These are phyloP conservation scores for Pythium utonaiense DNA, from an alignment of 352 stramenopile species.

Conservation along the genomic window DNA sequence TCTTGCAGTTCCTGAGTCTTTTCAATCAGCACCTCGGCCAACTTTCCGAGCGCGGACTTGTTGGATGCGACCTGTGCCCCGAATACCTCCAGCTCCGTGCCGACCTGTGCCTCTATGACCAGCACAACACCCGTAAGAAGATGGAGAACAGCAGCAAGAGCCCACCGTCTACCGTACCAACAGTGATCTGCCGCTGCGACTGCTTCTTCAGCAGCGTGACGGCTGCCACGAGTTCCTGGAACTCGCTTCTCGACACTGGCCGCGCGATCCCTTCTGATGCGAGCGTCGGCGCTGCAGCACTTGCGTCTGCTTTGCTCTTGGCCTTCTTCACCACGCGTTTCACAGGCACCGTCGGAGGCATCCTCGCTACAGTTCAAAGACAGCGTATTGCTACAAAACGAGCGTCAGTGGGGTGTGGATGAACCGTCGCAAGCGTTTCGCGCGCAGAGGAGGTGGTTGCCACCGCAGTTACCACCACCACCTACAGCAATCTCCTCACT, in stretches of 20 bases:
- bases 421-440: slow-evolving; percentile 16
- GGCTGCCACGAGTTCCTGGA: slow-evolving; percentile 44
- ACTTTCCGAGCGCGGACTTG: slow-evolving; percentile 38
- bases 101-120: slow-evolving; percentile 40
- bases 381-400: no score
- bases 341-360: neutral
- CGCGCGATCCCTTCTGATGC: slow-evolving; percentile 27
- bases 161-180: slow-evolving; percentile 24
- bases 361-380: neutral
- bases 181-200: slow-evolving; percentile 29
- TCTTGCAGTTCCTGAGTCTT: slow-evolving; percentile 45
- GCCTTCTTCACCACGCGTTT: slow-evolving; percentile 14
- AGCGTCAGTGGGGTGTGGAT: neutral
- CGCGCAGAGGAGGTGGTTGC: neutral
- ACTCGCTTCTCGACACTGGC: slow-evolving; percentile 50
- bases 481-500: neutral
- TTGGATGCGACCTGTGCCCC: slow-evolving; percentile 41
- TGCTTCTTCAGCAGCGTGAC: slow-evolving; percentile 55
- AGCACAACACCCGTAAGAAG: neutral
- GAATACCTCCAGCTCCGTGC: slow-evolving; percentile 45
- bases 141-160: neutral
- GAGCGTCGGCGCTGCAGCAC: slow-evolving; percentile 5
- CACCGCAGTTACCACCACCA: neutral
- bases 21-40: slow-evolving; percentile 44
- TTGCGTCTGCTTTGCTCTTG: neutral